Conservation (phyloP, 768 basidiomycete genomes). For the Phaeolepiota aurea region DNA sequence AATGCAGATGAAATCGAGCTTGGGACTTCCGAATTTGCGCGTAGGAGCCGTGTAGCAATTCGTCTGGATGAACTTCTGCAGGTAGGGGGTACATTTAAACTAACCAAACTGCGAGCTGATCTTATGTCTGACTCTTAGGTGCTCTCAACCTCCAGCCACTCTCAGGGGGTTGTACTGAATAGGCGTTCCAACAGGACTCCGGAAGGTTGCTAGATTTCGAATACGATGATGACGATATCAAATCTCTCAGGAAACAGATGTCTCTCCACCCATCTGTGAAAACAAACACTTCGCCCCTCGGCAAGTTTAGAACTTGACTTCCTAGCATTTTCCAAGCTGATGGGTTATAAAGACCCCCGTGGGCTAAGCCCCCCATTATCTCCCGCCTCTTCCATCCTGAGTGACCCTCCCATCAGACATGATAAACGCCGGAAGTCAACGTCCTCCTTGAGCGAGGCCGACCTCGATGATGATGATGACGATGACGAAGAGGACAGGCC, state of each 20-base stretch:
- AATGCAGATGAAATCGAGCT: conserved; percentile 53
- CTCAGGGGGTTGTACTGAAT: conserved; percentile 1
- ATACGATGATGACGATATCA: conserved; percentile 64
- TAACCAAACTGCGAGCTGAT: conserved; percentile 3
- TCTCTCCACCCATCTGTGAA: conserved; percentile 21
- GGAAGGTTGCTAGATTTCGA: conserved; percentile 74
- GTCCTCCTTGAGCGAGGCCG: conserved; percentile 45
- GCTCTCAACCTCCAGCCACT: neutral
- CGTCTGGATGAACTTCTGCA: conserved; percentile 77
- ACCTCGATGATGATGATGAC: conserved; percentile 35
- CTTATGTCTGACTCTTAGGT: conserved; percentile 7
- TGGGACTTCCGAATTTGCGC: conserved; percentile 56
- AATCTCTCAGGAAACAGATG: conserved; percentile 67
- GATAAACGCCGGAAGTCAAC: conserved; percentile 48
- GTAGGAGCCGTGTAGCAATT: conserved; percentile 67
- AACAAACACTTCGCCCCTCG: conserved; percentile 36
- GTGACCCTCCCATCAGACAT: conserved; percentile 37
- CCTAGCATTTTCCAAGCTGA: no score
- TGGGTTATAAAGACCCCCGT: conserved; percentile 17
- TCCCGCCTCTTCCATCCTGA: conserved; percentile 41
- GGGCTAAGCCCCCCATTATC: conserved; percentile 27
- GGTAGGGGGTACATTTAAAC: conserved; percentile 33
- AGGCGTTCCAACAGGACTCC: conserved; percentile 43
- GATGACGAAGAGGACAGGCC: conserved; percentile 53
- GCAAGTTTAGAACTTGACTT: no score